Percentiles rank a stretch among this genome's conserved stretches.
phyloP scores from a whole-genome alignment of 257 asterid genomes.

The Salvia miltiorrhiza region DNA sequence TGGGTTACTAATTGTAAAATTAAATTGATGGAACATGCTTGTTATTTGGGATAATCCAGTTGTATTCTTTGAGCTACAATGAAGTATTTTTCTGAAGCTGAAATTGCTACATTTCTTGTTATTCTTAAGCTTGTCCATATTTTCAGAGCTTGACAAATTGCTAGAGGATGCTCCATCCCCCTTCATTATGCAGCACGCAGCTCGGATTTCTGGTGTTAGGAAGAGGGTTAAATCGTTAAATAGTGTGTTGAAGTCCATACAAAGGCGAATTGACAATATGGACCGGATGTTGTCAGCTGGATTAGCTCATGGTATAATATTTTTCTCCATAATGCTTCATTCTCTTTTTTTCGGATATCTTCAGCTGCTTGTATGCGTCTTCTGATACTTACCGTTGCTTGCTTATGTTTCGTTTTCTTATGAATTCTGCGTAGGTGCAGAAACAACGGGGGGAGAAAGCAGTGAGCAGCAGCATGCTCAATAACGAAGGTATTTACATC shows the following conservation, averaged over 20 bases:
- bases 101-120: background rate
- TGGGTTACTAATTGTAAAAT: background rate
- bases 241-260: constrained; percentile 83
- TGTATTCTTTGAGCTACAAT: background rate
- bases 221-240: constrained; percentile 76
- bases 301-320: constrained; percentile 45
- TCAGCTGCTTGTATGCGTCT: background rate
- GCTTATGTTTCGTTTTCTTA: background rate
- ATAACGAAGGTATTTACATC: background rate
- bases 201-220: constrained; percentile 83
- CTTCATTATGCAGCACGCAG: constrained; percentile 93
- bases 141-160: constrained; percentile 85
- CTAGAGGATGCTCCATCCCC: constrained; percentile 95
- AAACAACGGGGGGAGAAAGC: constrained; percentile 32
- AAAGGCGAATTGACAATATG: constrained; percentile 79
- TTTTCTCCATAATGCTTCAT: background rate
- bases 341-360: background rate
- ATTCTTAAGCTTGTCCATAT: constrained; percentile 3
- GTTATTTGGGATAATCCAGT: background rate
- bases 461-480: constrained; percentile 31
- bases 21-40: constrained; percentile 1
- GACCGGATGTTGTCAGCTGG: constrained; percentile 75
- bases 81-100: background rate
- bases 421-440: constrained; percentile 23
- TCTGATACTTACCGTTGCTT: background rate